A percentile compares a stretch with the other conserved stretches of the same genome.
phyloP scores from a whole-genome alignment of 2,329 filamentous ascomycete species.

The Alternaria triticimaculans region DNA sequence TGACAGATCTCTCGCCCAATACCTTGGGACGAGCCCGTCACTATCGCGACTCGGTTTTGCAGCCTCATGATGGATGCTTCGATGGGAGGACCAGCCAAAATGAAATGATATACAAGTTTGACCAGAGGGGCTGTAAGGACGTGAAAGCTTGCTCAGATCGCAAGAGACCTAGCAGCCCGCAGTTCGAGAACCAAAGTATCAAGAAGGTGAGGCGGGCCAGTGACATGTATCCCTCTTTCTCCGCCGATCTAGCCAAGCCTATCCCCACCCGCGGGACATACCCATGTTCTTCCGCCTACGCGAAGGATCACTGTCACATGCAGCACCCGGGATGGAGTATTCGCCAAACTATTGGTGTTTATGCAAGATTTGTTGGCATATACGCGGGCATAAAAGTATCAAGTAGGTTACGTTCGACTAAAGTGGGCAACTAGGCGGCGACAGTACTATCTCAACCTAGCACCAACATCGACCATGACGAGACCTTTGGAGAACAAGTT shows the following conservation, averaged over 20 bases:
- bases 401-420: neutral
- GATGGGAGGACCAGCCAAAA: neutral
- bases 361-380: neutral
- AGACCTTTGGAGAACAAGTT: conserved; percentile 68
- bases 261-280: neutral
- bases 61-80: neutral
- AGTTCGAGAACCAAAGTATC: neutral
- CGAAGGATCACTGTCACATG: neutral
- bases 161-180: neutral
- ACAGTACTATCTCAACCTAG: neutral
- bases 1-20: conserved; percentile 31
- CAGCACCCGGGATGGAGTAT: neutral
- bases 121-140: neutral
- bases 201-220: neutral
- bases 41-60: conserved; percentile 29
- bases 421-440: neutral
- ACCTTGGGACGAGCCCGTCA: conserved; percentile 39
- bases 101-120: neutral
- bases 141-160: neutral
- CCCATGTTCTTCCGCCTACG: neutral
- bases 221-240: neutral
- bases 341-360: neutral
- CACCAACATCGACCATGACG: neutral
- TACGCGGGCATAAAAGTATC: neutral
- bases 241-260: neutral